Evolutionary conservation across 169 alveolate genomes (phyloP).

Genomic region (Babesia ovata): DNA sequence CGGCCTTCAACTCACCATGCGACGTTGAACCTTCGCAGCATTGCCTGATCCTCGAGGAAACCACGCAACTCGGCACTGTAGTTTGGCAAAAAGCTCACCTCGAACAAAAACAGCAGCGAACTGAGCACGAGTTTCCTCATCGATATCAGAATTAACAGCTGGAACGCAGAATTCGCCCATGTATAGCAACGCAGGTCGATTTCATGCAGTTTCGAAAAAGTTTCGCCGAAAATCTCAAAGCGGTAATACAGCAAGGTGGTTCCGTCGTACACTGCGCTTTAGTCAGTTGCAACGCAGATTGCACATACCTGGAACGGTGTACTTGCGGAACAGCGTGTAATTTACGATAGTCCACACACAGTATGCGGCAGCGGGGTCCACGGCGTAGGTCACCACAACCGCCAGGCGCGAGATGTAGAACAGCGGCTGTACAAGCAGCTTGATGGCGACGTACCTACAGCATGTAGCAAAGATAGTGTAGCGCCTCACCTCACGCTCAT

Average conservation of each 20-base stretch:
- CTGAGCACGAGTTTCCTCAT: slow-evolving; percentile 52
- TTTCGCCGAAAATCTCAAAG: slow-evolving; percentile 21
- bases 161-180: slow-evolving; percentile 44
- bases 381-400: slow-evolving; percentile 53
- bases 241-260: slow-evolving; percentile 2
- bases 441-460: slow-evolving; percentile 48
- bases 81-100: slow-evolving; percentile 57
- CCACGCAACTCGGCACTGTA: slow-evolving; percentile 44
- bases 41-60: slow-evolving; percentile 40
- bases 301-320: slow-evolving; percentile 20
- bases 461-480: background rate
- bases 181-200: slow-evolving; percentile 56
- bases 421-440: slow-evolving; percentile 50
- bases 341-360: slow-evolving; percentile 54
- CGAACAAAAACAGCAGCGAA: slow-evolving; percentile 51
- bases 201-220: slow-evolving; percentile 4
- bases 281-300: background rate
- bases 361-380: slow-evolving; percentile 62
- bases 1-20: slow-evolving; percentile 45
- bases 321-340: slow-evolving; percentile 40
- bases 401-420: slow-evolving; percentile 54
- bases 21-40: slow-evolving; percentile 54
- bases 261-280: background rate
- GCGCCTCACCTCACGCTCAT: slow-evolving; percentile 26
- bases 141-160: slow-evolving; percentile 48